Base-by-base conservation (phyloP, 129 eudicot species). In the Sambucus nigra region DNA sequence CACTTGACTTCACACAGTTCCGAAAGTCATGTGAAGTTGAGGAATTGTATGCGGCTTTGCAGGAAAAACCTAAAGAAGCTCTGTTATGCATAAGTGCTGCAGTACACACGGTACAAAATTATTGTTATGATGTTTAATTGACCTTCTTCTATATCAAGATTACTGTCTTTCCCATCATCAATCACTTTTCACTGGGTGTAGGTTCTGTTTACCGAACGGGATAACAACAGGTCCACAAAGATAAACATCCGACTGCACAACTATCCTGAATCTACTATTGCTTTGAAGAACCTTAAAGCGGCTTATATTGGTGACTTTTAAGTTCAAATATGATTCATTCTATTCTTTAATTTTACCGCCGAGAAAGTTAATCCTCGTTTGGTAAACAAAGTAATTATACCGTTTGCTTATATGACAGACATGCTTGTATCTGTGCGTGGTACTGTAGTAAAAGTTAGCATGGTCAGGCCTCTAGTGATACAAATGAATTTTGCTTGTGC, bases 281-380 rank as follows among this genome's bases (percentile, higher is more conserved):
- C 98, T 53, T 74, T 89, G 73, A 89, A 76, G 89, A 81, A 89
- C 66, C 79, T 89, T 9, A 89, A 89, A 76, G 95, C 98, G 54
- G 94, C 98, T 65, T 89, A 81, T 69, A 89, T 89, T 61, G 97
- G 97, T 84, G 80, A 39, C 4, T 45, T 57, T 27, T 40, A 17
- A 22, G n/a, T 2, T 17, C 17, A 24, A n/a, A 5, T 11, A 23
- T 49, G 7, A 0, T 46, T 25, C 13, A 11, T 22, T 29, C 16
- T 27, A 1, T 7, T 20, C 5, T 27, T 64, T 19, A 18, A 18
- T 38, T 7, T 5, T 25, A 8, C 8, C 2, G 3, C 18, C 26
- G 39, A 32, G 42, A 20, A 12, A 3, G 14, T 28, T 47, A 52
- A 53, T 56, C 5, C 44, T 41, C 51, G 15, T 57, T 35, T 11